Evolutionary conservation across 192 early-diverging fungal species (phyloP).

Genomic region (Ambispora gerdemannii): DNA sequence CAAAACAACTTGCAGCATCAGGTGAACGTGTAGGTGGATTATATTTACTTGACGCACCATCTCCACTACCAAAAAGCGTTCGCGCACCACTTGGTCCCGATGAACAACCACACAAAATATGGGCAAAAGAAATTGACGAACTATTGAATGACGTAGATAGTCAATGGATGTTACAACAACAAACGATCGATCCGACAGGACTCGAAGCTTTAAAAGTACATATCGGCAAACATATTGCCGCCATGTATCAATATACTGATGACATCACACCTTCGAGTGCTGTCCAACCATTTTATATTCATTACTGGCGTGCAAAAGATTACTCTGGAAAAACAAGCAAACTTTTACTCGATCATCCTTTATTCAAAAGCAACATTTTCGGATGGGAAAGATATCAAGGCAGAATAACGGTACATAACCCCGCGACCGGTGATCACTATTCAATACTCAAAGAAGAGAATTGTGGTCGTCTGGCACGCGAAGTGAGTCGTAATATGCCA

Average conservation of each 20-base stretch:
- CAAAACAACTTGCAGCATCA: not conserved
- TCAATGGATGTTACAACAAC: slow-evolving; percentile 21
- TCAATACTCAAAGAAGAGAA: not conserved
- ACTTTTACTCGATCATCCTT: slow-evolving; percentile 26
- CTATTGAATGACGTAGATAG: slow-evolving; percentile 17
- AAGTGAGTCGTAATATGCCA: slow-evolving; percentile 6
- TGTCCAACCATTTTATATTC: slow-evolving; percentile 12
- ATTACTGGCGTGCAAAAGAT: slow-evolving; percentile 26
- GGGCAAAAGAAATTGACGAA: slow-evolving; percentile 23
- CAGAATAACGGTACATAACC: not conserved
- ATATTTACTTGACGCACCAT: slow-evolving; percentile 24
- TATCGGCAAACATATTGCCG: not conserved
- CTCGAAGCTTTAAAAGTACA: not conserved
- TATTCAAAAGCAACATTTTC: slow-evolving; percentile 2
- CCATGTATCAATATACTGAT: slow-evolving; percentile 17
- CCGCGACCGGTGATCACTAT: slow-evolving; percentile 3
- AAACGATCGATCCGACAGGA: not conserved
- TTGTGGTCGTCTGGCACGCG: not conserved
- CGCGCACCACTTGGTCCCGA: not conserved
- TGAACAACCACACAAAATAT: slow-evolving; percentile 10
- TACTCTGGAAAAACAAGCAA: slow-evolving; percentile 7
- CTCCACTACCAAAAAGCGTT: not conserved
- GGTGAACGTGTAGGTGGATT: slow-evolving; percentile 23
- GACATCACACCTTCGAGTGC: not conserved
- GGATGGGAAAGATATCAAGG: slow-evolving; percentile 24